These are phyloP conservation scores for Nannochloris sp. DNA, from an alignment of 139 green algal species.

Conservation along the genomic window DNA sequence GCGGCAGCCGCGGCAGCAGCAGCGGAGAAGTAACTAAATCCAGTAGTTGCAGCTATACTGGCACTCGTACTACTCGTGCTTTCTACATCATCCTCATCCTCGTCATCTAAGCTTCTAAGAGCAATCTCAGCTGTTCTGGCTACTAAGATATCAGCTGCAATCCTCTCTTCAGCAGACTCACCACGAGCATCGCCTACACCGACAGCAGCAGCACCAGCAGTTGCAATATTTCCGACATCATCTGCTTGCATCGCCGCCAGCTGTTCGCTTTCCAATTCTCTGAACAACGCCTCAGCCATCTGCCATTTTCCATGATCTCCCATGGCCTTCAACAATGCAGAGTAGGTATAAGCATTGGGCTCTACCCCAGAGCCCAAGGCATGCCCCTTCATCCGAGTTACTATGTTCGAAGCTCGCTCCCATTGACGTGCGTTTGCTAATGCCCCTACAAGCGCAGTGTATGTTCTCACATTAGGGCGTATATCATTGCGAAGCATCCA, in stretches of 20 bases:
- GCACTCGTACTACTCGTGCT: background rate
- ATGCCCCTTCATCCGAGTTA: slow-evolving; percentile 51
- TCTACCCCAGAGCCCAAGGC: slow-evolving; percentile 43
- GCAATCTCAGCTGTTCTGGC: background rate
- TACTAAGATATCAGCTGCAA: background rate
- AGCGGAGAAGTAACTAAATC: background rate
- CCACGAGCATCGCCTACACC: background rate
- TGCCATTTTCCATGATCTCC: slow-evolving; percentile 72
- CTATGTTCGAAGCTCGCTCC: slow-evolving; percentile 49
- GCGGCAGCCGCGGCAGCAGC: background rate
- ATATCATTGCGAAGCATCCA: slow-evolving; percentile 50
- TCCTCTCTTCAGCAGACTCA: background rate
- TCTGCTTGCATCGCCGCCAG: slow-evolving; percentile 20
- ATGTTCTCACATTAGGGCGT: slow-evolving; percentile 76
- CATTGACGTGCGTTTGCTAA: slow-evolving; percentile 66
- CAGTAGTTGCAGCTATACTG: background rate
- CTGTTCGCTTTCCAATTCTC: slow-evolving; percentile 58
- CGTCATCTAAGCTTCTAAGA: background rate
- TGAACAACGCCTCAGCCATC: slow-evolving; percentile 72
- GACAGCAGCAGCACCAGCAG: no score
- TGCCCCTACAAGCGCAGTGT: slow-evolving; percentile 68
- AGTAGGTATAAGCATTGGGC: slow-evolving; percentile 84
- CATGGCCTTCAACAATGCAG: slow-evolving; percentile 63
- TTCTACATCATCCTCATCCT: background rate
- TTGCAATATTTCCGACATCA: background rate